A percentile compares a stretch with the other conserved stretches of the same genome.
These are phyloP conservation scores for Nigrospora oryzae DNA, from an alignment of 2,329 filamentous ascomycete species.

Conservation along the genomic window DNA sequence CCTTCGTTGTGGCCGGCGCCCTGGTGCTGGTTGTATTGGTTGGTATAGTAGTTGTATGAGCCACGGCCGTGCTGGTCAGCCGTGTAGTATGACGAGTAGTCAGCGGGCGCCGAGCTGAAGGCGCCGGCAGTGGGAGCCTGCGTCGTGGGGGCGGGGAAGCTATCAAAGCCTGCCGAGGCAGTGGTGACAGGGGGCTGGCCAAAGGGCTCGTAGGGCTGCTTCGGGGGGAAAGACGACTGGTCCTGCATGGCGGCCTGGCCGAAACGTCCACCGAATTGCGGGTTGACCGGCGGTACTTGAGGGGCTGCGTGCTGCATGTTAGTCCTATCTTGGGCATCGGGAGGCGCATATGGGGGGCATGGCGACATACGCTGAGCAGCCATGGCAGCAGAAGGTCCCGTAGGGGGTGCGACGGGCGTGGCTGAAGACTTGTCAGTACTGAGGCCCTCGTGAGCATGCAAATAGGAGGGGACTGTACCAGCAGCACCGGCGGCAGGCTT, in stretches of 20 bases:
- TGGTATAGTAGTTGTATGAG: conserved; percentile 71
- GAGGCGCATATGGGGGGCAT: conserved; percentile 20
- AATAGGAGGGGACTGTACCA: conserved; percentile 14
- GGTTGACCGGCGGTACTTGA: conserved; percentile 47
- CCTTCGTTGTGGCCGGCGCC: conserved; percentile 63
- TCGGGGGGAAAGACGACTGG: conserved; percentile 54
- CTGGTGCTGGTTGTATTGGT: conserved; percentile 34
- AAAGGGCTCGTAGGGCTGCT: conserved; percentile 76
- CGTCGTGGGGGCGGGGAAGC: conserved; percentile 48
- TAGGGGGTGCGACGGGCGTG: conserved; percentile 18
- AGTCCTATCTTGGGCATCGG: conserved; percentile 12
- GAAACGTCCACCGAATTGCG: conserved; percentile 60
- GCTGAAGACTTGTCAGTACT: conserved; percentile 15
- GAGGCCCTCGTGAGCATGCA: not conserved
- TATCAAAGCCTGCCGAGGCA: conserved; percentile 43
- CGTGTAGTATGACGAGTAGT: conserved; percentile 82
- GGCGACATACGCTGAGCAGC: conserved; percentile 17
- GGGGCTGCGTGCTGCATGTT: conserved; percentile 29
- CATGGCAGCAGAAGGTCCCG: conserved; percentile 13
- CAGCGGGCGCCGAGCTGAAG: conserved; percentile 66
- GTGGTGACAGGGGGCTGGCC: conserved; percentile 53
- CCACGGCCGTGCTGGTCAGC: conserved; percentile 64
- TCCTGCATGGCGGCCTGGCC: conserved; percentile 56
- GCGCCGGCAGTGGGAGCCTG: conserved; percentile 55
- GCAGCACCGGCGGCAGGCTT: conserved; percentile 36